Percentiles rank a stretch among this genome's conserved stretches.
Evolutionary conservation across 768 basidiomycete genomes (phyloP).

Genomic region (Cystobasidium onofrii): DNA sequence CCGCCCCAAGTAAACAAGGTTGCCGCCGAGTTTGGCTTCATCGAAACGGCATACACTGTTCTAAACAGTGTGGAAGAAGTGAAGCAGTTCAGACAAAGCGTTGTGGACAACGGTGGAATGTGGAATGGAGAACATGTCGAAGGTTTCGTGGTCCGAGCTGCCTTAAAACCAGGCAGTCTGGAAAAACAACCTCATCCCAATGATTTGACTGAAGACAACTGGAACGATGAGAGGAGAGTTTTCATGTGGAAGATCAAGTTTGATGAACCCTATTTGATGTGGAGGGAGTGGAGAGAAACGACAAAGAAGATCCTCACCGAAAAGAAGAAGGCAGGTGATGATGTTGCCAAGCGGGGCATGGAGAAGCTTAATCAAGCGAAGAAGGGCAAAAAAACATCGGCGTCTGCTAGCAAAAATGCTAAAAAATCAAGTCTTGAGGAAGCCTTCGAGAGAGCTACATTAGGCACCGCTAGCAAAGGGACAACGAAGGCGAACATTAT

Average conservation of each 20-base stretch:
- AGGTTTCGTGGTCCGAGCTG: conserved; percentile 80
- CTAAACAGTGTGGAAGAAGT: conserved; percentile 62
- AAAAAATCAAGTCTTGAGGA: background rate
- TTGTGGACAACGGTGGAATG: conserved; percentile 57
- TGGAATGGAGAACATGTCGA: conserved; percentile 79
- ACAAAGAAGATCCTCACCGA: conserved; percentile 54
- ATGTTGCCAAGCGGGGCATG: conserved; percentile 20
- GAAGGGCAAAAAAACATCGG: background rate
- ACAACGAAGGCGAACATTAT: conserved; percentile 24
- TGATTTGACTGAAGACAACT: background rate
- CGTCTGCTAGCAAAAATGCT: background rate
- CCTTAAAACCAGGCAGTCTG: conserved; percentile 45
- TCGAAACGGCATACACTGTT: conserved; percentile 58
- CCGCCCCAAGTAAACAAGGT: conserved; percentile 64
- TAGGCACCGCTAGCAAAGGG: conserved; percentile 12
- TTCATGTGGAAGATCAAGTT: conserved; percentile 99
- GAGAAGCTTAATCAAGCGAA: background rate
- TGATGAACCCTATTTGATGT: conserved; percentile 98
- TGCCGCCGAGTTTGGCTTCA: conserved; percentile 84
- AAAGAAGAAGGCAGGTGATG: conserved; percentile 20
- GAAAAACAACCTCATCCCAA: conserved; percentile 32
- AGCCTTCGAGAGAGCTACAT: background rate
- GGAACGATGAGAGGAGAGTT: conserved; percentile 47
- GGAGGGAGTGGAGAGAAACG: conserved; percentile 92
- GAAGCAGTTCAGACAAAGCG: conserved; percentile 60